A percentile compares a stretch with the other conserved stretches of the same genome.
Evolutionary conservation across 495 filamentous ascomycete species (phyloP).

Genomic region (Stereocaulon alpinum): DNA sequence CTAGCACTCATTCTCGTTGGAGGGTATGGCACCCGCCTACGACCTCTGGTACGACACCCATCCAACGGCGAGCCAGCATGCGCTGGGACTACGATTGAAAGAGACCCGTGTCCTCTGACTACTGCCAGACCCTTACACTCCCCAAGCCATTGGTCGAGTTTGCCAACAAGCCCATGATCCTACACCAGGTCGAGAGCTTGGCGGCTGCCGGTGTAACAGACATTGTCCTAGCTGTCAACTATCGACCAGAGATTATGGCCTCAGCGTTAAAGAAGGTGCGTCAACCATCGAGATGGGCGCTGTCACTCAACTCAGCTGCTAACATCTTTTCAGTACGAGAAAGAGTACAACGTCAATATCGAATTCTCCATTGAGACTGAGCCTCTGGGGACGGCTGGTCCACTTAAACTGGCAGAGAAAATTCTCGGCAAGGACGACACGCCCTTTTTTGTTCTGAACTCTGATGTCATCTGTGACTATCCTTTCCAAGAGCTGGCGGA

Average conservation of each 20-base stretch:
- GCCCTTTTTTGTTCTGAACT: slow-evolving; percentile 99
- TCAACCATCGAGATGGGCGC: slow-evolving; percentile 5
- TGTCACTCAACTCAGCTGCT: not conserved
- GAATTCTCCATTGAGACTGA: slow-evolving; percentile 95
- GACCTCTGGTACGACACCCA: slow-evolving; percentile 73
- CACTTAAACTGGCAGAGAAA: slow-evolving; percentile 90
- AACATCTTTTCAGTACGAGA: slow-evolving; percentile 57
- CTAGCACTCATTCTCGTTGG: slow-evolving; percentile 98
- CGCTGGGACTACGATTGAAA: not conserved
- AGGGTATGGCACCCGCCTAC: slow-evolving; percentile 96
- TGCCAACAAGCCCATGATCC: slow-evolving; percentile 97
- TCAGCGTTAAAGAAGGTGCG: slow-evolving; percentile 56
- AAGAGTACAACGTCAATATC: slow-evolving; percentile 84
- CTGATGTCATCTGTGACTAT: slow-evolving; percentile 96
- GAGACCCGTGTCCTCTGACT: slow-evolving; percentile 12
- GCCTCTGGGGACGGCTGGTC: slow-evolving; percentile 90
- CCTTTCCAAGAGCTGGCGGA: slow-evolving; percentile 82
- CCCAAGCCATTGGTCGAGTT: slow-evolving; percentile 98
- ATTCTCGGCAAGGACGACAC: slow-evolving; percentile 85
- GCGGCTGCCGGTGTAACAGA: slow-evolving; percentile 94
- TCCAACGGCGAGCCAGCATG: slow-evolving; percentile 13
- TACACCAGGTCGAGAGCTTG: slow-evolving; percentile 92
- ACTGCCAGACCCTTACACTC: slow-evolving; percentile 76
- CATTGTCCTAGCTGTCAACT: slow-evolving; percentile 97
- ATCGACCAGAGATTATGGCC: slow-evolving; percentile 94